These are phyloP conservation scores for Lactarius deliciosus DNA, from an alignment of 768 basidiomycete genomes.

Conservation along the genomic window DNA sequence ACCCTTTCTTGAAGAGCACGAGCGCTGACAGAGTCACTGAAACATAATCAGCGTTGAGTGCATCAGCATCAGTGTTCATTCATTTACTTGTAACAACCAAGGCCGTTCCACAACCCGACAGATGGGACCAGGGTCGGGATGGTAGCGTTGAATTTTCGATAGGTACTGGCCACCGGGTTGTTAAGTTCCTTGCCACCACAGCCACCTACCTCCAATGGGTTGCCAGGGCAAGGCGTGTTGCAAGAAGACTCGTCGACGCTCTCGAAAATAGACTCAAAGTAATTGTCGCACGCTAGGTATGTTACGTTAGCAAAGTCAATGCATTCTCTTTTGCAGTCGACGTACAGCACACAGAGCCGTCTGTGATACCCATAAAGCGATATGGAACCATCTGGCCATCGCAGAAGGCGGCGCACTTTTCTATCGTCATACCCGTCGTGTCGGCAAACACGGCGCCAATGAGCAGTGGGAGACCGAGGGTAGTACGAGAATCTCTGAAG, in stretches of 20 bases:
- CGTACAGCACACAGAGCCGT: slow-evolving; percentile 57
- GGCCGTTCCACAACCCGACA: slow-evolving; percentile 62
- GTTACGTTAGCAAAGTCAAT: background rate
- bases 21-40: slow-evolving; percentile 37
- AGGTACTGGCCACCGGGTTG: slow-evolving; percentile 45
- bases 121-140: slow-evolving; percentile 49
- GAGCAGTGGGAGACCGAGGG: slow-evolving; percentile 40
- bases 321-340: background rate
- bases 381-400: slow-evolving; percentile 41
- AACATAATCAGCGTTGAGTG: background rate
- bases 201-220: slow-evolving; percentile 56
- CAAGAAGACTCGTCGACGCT: slow-evolving; percentile 44
- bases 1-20: slow-evolving; percentile 38
- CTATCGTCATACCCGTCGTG: slow-evolving; percentile 59
- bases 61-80: background rate
- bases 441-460: slow-evolving; percentile 46
- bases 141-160: slow-evolving; percentile 56
- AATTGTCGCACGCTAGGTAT: slow-evolving; percentile 8
- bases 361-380: slow-evolving; percentile 72
- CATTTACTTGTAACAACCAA: slow-evolving; percentile 71
- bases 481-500: background rate
- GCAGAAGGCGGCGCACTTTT: slow-evolving; percentile 46
- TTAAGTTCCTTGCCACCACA: slow-evolving; percentile 38
- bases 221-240: slow-evolving; percentile 58
- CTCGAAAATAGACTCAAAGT: slow-evolving; percentile 46